Base-by-base conservation (phyloP, 352 stramenopile species). In the Phytophthora niederhauseri region DNA sequence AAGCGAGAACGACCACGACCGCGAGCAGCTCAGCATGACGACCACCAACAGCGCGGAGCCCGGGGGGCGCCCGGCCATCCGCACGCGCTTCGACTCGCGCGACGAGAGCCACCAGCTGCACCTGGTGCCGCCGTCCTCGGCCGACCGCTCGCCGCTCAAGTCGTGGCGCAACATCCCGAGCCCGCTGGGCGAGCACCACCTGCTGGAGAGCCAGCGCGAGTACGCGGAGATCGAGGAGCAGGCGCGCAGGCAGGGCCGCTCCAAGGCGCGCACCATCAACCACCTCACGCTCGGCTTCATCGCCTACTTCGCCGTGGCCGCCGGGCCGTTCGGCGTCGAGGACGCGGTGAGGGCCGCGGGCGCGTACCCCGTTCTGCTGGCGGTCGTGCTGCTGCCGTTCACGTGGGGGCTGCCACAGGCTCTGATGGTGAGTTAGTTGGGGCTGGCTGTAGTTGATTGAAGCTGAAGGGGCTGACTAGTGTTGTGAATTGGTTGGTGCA, bases 351-450 rank as follows among this genome's bases (percentile, higher is more conserved):
- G 76, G 46, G 88, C 88, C 0, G 86, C 88, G 1, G 88, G 88
- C 2, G 76, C 86, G 20, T 93, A 87, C 53, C 86, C 85, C 0
- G 85, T 94, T 17, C 64, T 94, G 3, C 56, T 94, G 36, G 88
- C 86, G 1, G 84, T 95, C 1, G 78, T 94, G 17, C 24, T 93
- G 28, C 55, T 94, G 46, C 86, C 85, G 2, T 91, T 95, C 55
- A 91, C 87, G n/a, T 95, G 88, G 88, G 88, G 85, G 0, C 63
- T 95, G 20, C 88, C 88, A 2, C 88, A 95, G 62, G 85, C 88
- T 24, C 72, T 95, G n/a, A 94, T 95, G 85, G 84, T 90, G 59
- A 19, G 70, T 34, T 7, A 14, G 43, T 30, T 6, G 15, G 41
- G 14, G 15, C 12, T 3, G 6, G 15, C 41, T 48, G 41, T n/a